Conservation (phyloP, 306 rosid species). For the Gynostemma pentaphyllum region DNA sequence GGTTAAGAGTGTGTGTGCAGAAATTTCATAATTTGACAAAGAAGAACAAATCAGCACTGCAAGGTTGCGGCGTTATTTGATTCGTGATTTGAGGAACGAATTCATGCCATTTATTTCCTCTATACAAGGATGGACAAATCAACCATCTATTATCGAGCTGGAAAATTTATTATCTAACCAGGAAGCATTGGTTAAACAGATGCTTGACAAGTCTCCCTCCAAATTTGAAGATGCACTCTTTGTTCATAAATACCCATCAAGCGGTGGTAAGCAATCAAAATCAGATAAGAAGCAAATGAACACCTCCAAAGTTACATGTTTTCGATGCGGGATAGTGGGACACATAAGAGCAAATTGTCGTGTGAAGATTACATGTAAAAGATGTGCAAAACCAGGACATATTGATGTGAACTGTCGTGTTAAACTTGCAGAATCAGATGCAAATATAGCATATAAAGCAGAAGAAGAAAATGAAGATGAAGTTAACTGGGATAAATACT, state of each 20-base stretch:
- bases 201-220: not conserved
- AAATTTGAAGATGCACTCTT: not conserved
- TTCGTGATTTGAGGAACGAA: not conserved
- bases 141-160: not conserved
- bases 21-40: slow-evolving; percentile 2
- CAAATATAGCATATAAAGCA: not conserved
- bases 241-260: not conserved
- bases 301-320: not conserved
- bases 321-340: not conserved
- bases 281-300: not conserved
- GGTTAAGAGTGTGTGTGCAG: not conserved
- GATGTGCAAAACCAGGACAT: not conserved
- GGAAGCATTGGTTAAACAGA: slow-evolving; percentile 8
- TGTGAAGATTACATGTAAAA: not conserved
- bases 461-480: not conserved
- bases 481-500: too few species aligned
- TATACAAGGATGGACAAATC: too few species aligned
- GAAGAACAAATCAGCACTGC: not conserved
- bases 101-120: too few species aligned
- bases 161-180: not conserved
- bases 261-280: not conserved
- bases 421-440: not conserved
- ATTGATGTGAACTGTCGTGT: not conserved
- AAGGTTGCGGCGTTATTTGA: not conserved
- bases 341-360: not conserved